Percentiles rank a stretch among this genome's conserved stretches.
Evolutionary conservation across 139 green algal genomes (phyloP).

Genomic region (Haematococcus sp.): DNA sequence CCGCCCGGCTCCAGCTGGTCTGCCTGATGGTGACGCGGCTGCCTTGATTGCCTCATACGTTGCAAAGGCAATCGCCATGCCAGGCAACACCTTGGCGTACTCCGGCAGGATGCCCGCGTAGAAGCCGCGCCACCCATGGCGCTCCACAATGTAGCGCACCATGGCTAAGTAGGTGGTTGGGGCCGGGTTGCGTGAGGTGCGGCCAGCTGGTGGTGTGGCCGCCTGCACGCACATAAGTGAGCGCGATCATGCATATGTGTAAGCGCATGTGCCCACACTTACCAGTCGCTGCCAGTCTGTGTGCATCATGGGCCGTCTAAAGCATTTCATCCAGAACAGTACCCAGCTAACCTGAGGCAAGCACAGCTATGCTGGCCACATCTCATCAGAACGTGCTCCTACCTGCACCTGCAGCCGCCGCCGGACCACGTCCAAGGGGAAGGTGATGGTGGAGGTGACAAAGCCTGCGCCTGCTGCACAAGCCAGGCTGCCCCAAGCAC

Average conservation of each 20-base stretch:
- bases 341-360: neutral
- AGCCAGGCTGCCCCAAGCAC: slow-evolving; percentile 51
- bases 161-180: neutral
- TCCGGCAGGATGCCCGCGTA: slow-evolving; percentile 87
- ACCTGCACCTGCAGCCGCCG: slow-evolving; percentile 75
- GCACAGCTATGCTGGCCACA: neutral
- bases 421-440: slow-evolving; percentile 85
- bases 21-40: no score
- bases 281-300: neutral
- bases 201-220: neutral
- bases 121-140: slow-evolving; percentile 58
- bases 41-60: slow-evolving; percentile 79
- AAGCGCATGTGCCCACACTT: no score
- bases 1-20: no score
- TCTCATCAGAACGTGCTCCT: neutral
- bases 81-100: slow-evolving; percentile 89
- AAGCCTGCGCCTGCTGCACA: slow-evolving; percentile 80
- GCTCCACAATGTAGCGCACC: neutral
- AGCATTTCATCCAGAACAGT: neutral
- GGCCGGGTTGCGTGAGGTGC: neutral
- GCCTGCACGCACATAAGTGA: neutral
- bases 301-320: neutral
- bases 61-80: slow-evolving; percentile 87
- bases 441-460: slow-evolving; percentile 80
- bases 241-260: neutral